Base-by-base conservation (phyloP, 345 rosid genomes). In the Corchorus capsularis region DNA sequence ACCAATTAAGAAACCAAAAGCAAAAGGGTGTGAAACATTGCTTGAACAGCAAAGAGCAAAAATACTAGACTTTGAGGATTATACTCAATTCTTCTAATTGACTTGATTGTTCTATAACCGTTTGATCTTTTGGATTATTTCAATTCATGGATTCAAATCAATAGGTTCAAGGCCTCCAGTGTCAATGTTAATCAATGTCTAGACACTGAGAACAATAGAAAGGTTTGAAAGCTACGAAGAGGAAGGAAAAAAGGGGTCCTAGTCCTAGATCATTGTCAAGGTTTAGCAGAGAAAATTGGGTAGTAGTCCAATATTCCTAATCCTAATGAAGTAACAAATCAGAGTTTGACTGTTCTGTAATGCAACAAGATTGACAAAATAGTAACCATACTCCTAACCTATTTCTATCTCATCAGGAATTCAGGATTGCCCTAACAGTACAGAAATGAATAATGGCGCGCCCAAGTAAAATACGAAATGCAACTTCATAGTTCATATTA, bases 351-450 rank as follows among this genome's bases (percentile, higher is more conserved):
- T 61, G 8, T 6, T 32, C n/a, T 6, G 14, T 32, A 32, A 60
- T 32, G 8, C 41, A 32, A 61, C 3, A 5, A 32, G 34, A 32
- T 6, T 41, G n/a, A 60, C 0, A 2, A 14, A 14, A 60, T 60
- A 60, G 16, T 27, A 27, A 60, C 27, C 35, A 27, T 11, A 27
- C 27, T 32, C 39, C n/a, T 35, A 32, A 32, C 4, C 64, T 60
- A 27, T 32, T n/a, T 32, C 41, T 32, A 61, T 61, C 41, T 14
- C 43, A 61, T 61, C 65, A 61, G 14, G 65, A 61, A 5, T 61
- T 61, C 65, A 61, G 14, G 65, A 61, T 13, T 61, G 43, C 7
- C 43, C 65, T 32, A 61, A 61, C 16, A 60, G 63, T 57, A 39
- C 32, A 8, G 10, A 32, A 17, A 27, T 27, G 15, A 8, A 27